A percentile compares a stretch with the other conserved stretches of the same genome.
Conservation (phyloP, 495 filamentous ascomycete species). For the Penicillium maclennaniae region DNA sequence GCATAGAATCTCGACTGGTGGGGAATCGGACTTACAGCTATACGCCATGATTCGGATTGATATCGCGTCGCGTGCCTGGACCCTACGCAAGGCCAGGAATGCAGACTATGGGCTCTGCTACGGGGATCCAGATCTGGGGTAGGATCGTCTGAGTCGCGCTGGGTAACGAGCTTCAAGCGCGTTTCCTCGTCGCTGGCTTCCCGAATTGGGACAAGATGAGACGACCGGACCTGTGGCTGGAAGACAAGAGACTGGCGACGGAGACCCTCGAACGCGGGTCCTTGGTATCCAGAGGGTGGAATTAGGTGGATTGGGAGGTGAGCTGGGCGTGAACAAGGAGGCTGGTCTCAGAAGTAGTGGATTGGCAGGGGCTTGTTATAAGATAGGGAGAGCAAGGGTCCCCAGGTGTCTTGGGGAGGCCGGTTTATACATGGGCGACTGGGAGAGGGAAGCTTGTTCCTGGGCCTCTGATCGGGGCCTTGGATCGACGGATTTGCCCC, state of each 20-base stretch:
- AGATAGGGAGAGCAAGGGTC: slow-evolving; percentile 22
- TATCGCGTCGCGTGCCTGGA: slow-evolving; percentile 41
- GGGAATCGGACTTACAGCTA: slow-evolving; percentile 38
- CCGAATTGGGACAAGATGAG: not conserved
- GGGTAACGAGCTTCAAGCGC: not conserved
- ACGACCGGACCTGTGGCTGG: slow-evolving; percentile 9
- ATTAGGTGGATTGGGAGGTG: slow-evolving; percentile 2
- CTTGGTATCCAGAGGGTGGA: slow-evolving; percentile 1
- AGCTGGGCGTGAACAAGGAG: slow-evolving; percentile 7
- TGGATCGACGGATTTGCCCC: slow-evolving; percentile 23
- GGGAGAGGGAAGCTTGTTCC: slow-evolving; percentile 22
- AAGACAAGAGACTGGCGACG: slow-evolving; percentile 7
- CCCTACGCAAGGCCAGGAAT: slow-evolving; percentile 45
- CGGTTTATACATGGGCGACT: slow-evolving; percentile 18
- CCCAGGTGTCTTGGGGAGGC: slow-evolving; percentile 5
- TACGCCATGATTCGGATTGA: slow-evolving; percentile 37
- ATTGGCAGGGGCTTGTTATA: slow-evolving; percentile 25
- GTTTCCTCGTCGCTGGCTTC: not conserved
- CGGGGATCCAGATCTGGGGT: slow-evolving; percentile 11
- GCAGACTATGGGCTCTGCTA: slow-evolving; percentile 41
- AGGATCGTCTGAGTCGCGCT: slow-evolving; percentile 11
- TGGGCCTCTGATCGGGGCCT: slow-evolving; percentile 11
- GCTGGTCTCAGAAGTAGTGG: slow-evolving; percentile 31
- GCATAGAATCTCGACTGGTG: slow-evolving; percentile 30
- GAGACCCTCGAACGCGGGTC: slow-evolving; percentile 21